phyloP scores from a whole-genome alignment of 2,329 filamentous ascomycete species.

The Ceratocystis lukuohia region DNA sequence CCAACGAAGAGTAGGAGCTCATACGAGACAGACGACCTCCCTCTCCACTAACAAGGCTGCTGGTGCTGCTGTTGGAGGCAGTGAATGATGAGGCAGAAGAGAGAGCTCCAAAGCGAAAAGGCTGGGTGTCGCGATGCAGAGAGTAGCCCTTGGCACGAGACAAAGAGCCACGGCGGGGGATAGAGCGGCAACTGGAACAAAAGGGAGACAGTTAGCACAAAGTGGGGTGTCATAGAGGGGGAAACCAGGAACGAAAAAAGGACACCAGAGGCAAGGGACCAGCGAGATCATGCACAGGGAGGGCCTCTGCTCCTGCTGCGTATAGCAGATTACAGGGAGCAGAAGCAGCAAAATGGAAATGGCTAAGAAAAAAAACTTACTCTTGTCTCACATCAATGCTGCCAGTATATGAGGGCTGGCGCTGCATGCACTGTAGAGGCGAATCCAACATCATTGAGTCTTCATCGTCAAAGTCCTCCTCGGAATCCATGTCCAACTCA shows the following conservation, averaged over 20 bases:
- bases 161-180: slow-evolving; percentile 16
- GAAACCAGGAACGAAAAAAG: not conserved
- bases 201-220: slow-evolving; percentile 10
- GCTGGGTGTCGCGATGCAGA: slow-evolving; percentile 14
- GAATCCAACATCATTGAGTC: slow-evolving; percentile 19
- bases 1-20: slow-evolving; percentile 31
- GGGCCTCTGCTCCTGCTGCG: not conserved
- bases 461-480: slow-evolving; percentile 16
- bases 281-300: not conserved
- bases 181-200: slow-evolving; percentile 6
- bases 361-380: slow-evolving; percentile 8
- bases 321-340: not conserved
- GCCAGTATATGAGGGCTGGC: slow-evolving; percentile 11
- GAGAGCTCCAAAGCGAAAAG: slow-evolving; percentile 14
- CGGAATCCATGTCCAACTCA: slow-evolving; percentile 12
- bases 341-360: not conserved
- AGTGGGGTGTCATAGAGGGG: not conserved
- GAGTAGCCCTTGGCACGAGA: slow-evolving; percentile 17
- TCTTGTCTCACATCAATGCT: slow-evolving; percentile 11
- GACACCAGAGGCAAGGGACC: not conserved
- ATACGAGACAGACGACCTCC: slow-evolving; percentile 25
- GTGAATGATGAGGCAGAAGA: slow-evolving; percentile 15
- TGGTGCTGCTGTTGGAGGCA: slow-evolving; percentile 16
- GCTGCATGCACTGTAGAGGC: slow-evolving; percentile 14
- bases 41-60: slow-evolving; percentile 11